phyloP scores from a whole-genome alignment of 495 filamentous ascomycete genomes.

The Talaromyces stipitatus region DNA sequence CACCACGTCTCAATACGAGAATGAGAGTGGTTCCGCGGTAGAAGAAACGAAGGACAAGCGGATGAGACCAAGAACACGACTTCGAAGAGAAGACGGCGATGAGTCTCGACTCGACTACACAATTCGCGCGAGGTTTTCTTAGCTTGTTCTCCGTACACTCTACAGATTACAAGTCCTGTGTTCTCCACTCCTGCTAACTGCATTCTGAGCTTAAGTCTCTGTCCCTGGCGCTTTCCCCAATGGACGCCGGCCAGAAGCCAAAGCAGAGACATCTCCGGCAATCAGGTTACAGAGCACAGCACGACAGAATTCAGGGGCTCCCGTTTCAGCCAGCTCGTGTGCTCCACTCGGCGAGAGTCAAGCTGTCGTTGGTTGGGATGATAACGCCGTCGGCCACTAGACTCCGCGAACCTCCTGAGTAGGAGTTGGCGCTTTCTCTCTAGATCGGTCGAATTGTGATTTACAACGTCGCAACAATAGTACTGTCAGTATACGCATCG shows the following conservation, averaged over 20 bases:
- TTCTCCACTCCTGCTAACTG: slow-evolving; percentile 1
- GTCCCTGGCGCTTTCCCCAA: slow-evolving; percentile 4
- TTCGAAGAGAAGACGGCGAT: background rate
- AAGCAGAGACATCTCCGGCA: background rate
- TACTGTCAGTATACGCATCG: no score
- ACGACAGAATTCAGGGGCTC: slow-evolving; percentile 5
- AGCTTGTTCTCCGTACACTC: background rate
- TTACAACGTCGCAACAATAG: no score
- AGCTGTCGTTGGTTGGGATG: slow-evolving; percentile 1
- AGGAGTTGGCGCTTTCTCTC: background rate
- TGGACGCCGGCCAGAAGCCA: background rate
- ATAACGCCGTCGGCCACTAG: slow-evolving; percentile 3
- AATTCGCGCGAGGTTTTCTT: slow-evolving; percentile 1
- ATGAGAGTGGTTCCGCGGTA: background rate
- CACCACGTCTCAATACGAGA: background rate
- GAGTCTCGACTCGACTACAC: background rate
- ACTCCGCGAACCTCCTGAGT: background rate
- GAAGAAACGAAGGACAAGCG: slow-evolving; percentile 7
- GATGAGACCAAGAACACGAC: background rate
- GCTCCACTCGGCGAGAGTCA: background rate
- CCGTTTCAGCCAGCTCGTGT: slow-evolving; percentile 1
- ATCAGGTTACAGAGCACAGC: no score
- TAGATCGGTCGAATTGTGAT: background rate
- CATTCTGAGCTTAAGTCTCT: background rate
- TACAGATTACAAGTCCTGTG: background rate